These are phyloP conservation scores for Pyrus hybrid DNA, from an alignment of 331 rosid genomes.

Conservation along the genomic window DNA sequence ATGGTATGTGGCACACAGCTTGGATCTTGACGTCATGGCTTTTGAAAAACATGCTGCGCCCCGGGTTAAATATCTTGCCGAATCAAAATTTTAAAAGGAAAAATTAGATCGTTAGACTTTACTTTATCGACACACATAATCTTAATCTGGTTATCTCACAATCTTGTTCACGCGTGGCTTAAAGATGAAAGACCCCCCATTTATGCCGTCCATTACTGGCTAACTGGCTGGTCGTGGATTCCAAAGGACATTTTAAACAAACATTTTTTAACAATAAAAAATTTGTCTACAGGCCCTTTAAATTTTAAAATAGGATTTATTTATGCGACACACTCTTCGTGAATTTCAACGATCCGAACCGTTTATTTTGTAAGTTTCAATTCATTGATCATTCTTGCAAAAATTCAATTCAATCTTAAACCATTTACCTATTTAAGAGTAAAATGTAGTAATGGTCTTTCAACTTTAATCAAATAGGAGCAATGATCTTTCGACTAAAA, in stretches of 20 bases:
- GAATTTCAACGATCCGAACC: fast-evolving
- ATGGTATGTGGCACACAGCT: background rate
- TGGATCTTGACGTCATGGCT: background rate
- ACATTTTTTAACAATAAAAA: background rate
- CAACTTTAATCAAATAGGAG: too few species aligned
- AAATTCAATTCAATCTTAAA: too few species aligned
- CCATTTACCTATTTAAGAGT: too few species aligned
- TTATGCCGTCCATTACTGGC: conserved; percentile 6
- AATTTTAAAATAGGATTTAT: too few species aligned
- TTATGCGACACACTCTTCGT: fast-evolving
- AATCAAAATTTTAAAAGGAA: background rate
- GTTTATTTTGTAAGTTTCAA: too few species aligned
- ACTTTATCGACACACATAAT: background rate
- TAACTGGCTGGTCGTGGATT: conserved; percentile 42
- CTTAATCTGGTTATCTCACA: background rate
- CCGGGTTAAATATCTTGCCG: background rate
- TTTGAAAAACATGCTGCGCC: background rate
- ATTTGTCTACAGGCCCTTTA: background rate
- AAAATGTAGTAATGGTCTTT: fast-evolving
- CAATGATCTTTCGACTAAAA: fast-evolving
- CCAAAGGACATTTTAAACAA: conserved; percentile 32
- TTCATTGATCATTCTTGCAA: too few species aligned
- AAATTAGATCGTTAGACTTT: background rate
- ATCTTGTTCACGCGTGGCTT: conserved; percentile 11
- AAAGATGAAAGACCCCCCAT: conserved; percentile 1